Evolutionary conservation across 1,284 basidiomycete genomes (phyloP), one percentile per base, ranked within the genome.

Genomic region (Takashimella koratensis): DNA sequence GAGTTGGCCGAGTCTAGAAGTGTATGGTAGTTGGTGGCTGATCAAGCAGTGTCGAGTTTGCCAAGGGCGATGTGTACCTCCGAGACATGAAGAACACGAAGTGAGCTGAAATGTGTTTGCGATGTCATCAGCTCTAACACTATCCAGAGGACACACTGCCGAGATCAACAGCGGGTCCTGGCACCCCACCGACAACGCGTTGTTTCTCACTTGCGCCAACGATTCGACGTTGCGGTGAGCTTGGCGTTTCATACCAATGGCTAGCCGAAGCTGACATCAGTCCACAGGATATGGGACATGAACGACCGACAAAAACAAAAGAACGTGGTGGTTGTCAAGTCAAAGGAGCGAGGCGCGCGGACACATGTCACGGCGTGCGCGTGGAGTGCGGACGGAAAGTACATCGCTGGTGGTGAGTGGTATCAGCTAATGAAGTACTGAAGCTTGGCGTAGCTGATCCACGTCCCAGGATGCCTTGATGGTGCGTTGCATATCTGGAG

Each of bases 11-110:
- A 3, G 21, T n/a, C 12, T n/a, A 20, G 4, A 10, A n/a, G n/a
- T n/a, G n/a, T 36, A 36, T 36, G 8, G 30, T 8, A 36, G 30
- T 40, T 36, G 21, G 30, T 19, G 36, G 23, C 13, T 19, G 21
- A 25, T 11, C 22, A 8, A 57, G 49, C 72, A 92, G 90, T 71
- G 85, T 86, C 57, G 87, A 88, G 61, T 96, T 84, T 72, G 81
- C 90, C 71, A 96, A 98, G 77, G 96, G 96, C 30, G 96, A 99
- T 76, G 90, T 89, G 59, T 99, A 98, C 71, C 88, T 99, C 65
- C 86, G 96, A 51, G 96, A 99, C 76, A 96, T 98, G 90, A 91
- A 92, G 74, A 87, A 97, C 68, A 98, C 96, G 54, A 81, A 84
- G 91, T 92, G 64, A 62, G 85, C n/a, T n/a, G n/a, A n/a, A n/a